phyloP scores from a whole-genome alignment of 495 filamentous ascomycete species.

The Aspergillus nidulans region DNA sequence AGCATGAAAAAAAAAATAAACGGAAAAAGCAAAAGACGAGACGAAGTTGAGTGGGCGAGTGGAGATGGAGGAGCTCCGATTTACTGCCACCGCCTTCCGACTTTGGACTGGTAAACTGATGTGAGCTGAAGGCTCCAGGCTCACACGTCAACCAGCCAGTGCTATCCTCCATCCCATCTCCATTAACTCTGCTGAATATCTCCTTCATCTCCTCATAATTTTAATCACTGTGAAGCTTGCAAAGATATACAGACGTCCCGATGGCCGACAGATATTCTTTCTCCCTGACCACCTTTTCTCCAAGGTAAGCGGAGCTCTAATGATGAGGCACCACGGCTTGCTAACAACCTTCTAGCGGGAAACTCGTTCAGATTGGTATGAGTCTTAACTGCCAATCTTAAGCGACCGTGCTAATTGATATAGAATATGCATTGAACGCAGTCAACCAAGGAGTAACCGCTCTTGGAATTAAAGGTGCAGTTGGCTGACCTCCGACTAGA shows the following conservation, averaged over 20 bases:
- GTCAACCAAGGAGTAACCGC: conserved; percentile 99
- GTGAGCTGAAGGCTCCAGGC: conserved; percentile 17
- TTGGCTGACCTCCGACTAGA: not conserved
- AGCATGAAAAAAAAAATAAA: conserved; percentile 10
- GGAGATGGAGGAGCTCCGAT: conserved; percentile 14
- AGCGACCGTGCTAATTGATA: conserved; percentile 14
- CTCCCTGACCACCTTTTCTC: conserved; percentile 98
- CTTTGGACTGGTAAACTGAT: conserved; percentile 14
- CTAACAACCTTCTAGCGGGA: conserved; percentile 68
- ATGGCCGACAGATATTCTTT: conserved; percentile 99
- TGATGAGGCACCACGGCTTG: conserved; percentile 14
- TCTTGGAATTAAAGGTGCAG: conserved; percentile 90
- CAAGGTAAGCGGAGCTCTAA: conserved; percentile 65
- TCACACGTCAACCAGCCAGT: conserved; percentile 34
- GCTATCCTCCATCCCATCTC: conserved; percentile 14
- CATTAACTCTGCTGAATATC: conserved; percentile 11
- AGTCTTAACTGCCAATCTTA: not conserved
- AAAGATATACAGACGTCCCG: conserved; percentile 16
- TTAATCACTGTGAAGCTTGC: conserved; percentile 10
- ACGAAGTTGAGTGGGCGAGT: conserved; percentile 11
- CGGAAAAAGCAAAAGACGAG: conserved; percentile 17
- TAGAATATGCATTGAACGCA: conserved; percentile 98
- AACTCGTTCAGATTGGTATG: conserved; percentile 73
- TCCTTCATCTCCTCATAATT: conserved; percentile 2
- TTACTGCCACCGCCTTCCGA: conserved; percentile 24